These are phyloP conservation scores for Wickerhamomyces bovis DNA, from an alignment of 805 yeast genomes.

Conservation along the genomic window DNA sequence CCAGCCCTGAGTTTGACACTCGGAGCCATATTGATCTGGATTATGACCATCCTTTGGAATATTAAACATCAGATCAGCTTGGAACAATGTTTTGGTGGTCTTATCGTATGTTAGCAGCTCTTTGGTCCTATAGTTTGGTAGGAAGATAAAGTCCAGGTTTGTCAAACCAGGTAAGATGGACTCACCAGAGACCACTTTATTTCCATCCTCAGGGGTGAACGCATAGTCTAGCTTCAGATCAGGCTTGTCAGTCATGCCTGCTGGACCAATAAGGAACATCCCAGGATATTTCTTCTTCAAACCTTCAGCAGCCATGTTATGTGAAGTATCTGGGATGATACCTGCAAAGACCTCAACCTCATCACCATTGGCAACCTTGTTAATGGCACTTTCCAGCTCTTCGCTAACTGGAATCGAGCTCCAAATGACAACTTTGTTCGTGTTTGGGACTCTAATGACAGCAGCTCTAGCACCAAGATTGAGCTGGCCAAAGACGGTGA, in stretches of 20 bases:
- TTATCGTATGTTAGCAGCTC: conserved; percentile 50
- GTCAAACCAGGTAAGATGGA: conserved; percentile 36
- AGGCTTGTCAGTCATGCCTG: conserved; percentile 31
- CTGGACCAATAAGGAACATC: conserved; percentile 47
- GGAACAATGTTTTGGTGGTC: conserved; percentile 42
- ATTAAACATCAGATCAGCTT: conserved; percentile 59
- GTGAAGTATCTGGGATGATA: conserved; percentile 59
- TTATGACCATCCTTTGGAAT: conserved; percentile 45
- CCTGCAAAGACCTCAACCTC: conserved; percentile 39
- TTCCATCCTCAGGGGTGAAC: conserved; percentile 29
- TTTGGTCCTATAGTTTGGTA: conserved; percentile 52
- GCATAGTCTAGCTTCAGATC: conserved; percentile 34
- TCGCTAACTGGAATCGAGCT: conserved; percentile 51
- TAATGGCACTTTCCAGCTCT: conserved; percentile 33
- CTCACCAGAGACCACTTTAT: conserved; percentile 29
- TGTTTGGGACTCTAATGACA: conserved; percentile 24
- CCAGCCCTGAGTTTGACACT: conserved; percentile 38
- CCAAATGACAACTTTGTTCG: conserved; percentile 39
- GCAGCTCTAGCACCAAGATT: conserved; percentile 37
- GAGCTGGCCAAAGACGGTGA: conserved; percentile 24
- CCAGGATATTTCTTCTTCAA: conserved; percentile 46
- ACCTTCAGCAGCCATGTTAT: conserved; percentile 54
- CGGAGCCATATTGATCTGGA: conserved; percentile 38
- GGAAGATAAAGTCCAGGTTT: conserved; percentile 48
- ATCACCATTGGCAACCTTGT: conserved; percentile 1